phyloP scores from a whole-genome alignment of 2,329 filamentous ascomycete species.

The Fusarium tanahbumbuense region DNA sequence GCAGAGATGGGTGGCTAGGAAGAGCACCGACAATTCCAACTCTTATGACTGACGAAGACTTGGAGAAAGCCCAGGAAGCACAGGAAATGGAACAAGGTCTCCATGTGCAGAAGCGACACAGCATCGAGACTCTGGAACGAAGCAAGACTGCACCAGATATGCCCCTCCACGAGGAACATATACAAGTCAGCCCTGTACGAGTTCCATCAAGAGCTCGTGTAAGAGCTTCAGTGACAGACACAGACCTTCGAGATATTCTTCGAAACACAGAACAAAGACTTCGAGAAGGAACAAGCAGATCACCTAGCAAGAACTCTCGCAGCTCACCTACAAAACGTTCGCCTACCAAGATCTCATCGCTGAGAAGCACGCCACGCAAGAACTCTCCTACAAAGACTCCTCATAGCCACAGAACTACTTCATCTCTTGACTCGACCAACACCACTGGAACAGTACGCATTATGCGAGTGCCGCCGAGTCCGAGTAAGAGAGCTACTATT shows the following conservation, averaged over 20 bases:
- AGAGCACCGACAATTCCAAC: conserved; percentile 54
- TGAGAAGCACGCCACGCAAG: conserved; percentile 44
- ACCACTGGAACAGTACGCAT: conserved; percentile 41
- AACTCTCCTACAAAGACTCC: conserved; percentile 47
- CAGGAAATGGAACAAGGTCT: conserved; percentile 29
- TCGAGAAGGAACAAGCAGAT: conserved; percentile 52
- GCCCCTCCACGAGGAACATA: conserved; percentile 24
- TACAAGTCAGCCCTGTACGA: conserved; percentile 23
- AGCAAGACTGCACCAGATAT: conserved; percentile 42
- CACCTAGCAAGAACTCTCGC: conserved; percentile 49
- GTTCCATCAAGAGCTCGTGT: conserved; percentile 36
- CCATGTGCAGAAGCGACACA: conserved; percentile 35
- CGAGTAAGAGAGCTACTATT: conserved; percentile 45
- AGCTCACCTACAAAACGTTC: conserved; percentile 33
- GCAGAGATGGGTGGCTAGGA: conserved; percentile 51
- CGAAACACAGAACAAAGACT: conserved; percentile 65
- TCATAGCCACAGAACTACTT: conserved; percentile 44
- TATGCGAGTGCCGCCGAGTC: conserved; percentile 42
- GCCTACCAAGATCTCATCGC: conserved; percentile 31
- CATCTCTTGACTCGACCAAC: conserved; percentile 38
- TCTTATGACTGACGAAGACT: conserved; percentile 41
- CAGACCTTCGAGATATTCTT: conserved; percentile 63
- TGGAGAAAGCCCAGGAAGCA: conserved; percentile 38
- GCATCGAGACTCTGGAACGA: conserved; percentile 23
- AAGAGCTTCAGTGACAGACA: conserved; percentile 54